These are phyloP conservation scores for Harringtonia lauricola DNA, from an alignment of 2,329 filamentous ascomycete species.

Conservation along the genomic window DNA sequence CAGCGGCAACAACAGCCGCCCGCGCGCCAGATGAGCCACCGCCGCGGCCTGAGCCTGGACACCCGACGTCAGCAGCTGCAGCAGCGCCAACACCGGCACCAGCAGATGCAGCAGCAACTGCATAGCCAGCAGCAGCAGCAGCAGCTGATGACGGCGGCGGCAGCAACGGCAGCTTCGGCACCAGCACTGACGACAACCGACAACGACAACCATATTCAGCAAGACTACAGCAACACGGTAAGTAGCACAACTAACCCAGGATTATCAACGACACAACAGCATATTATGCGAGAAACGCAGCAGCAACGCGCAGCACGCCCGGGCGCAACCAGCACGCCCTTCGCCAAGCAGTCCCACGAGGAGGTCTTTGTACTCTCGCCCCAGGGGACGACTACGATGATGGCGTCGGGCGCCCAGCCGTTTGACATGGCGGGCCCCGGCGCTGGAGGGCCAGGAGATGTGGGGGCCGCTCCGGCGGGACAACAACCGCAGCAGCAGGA, in stretches of 20 bases:
- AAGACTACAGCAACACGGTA: constrained; percentile 39
- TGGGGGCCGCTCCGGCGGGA: neutral
- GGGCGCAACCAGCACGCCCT: constrained; percentile 37
- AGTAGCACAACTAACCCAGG: constrained; percentile 42
- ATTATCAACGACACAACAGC: constrained; percentile 50
- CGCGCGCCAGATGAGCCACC: constrained; percentile 44
- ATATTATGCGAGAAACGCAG: constrained; percentile 82
- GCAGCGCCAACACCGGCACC: constrained; percentile 13
- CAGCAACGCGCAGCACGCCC: constrained; percentile 75
- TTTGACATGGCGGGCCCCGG: constrained; percentile 25
- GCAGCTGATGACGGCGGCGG: constrained; percentile 5
- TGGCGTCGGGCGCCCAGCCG: constrained; percentile 28
- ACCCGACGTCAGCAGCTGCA: constrained; percentile 49
- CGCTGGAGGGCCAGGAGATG: neutral
- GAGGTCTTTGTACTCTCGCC: constrained; percentile 47
- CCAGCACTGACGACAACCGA: neutral
- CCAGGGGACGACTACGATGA: constrained; percentile 34
- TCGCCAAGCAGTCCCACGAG: constrained; percentile 21
- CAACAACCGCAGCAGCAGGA: constrained; percentile 12
- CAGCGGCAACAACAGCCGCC: constrained; percentile 24
- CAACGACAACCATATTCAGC: constrained; percentile 19
- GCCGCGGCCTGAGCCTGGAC: constrained; percentile 78
- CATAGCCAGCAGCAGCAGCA: constrained; percentile 22
- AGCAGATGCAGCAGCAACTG: constrained; percentile 12
- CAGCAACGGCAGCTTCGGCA: constrained; percentile 8